Percentiles rank a stretch among this genome's conserved stretches.
Evolutionary conservation across 1,284 basidiomycete genomes (phyloP).

Genomic region (Amylostereum areolatum): DNA sequence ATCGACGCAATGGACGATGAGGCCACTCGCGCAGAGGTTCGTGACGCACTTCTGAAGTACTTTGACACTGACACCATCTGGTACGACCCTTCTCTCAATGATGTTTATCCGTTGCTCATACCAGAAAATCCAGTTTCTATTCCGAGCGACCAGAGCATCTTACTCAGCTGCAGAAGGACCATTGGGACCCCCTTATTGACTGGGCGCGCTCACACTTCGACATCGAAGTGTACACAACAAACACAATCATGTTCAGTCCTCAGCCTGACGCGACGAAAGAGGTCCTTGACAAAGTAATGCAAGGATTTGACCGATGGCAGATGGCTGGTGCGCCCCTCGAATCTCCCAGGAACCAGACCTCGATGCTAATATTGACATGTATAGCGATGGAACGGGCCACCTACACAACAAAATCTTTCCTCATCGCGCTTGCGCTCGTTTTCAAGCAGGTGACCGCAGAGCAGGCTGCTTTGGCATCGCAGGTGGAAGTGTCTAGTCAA

Average conservation of each 20-base stretch:
- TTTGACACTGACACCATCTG: conserved; percentile 95
- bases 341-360: neutral
- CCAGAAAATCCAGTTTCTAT: conserved; percentile 59
- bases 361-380: neutral
- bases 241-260: conserved; percentile 60
- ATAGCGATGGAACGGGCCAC: conserved; percentile 90
- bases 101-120: neutral
- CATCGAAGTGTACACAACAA: conserved; percentile 61
- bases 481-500: conserved; percentile 93
- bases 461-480: conserved; percentile 79
- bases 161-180: conserved; percentile 74
- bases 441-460: conserved; percentile 74
- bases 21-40: conserved; percentile 57
- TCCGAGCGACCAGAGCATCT: conserved; percentile 73
- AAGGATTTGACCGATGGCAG: conserved; percentile 73
- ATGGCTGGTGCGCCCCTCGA: conserved; percentile 66
- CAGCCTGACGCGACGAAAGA: conserved; percentile 67
- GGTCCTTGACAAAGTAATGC: conserved; percentile 54
- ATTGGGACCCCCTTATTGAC: conserved; percentile 86
- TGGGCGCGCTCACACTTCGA: conserved; percentile 72
- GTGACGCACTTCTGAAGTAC: conserved; percentile 76
- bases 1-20: conserved; percentile 74
- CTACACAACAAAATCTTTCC: conserved; percentile 87
- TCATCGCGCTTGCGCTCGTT: conserved; percentile 84
- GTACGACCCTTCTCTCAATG: conserved; percentile 35